phyloP scores from a whole-genome alignment of 2,329 filamentous ascomycete genomes.

The Penicillium digitatum region DNA sequence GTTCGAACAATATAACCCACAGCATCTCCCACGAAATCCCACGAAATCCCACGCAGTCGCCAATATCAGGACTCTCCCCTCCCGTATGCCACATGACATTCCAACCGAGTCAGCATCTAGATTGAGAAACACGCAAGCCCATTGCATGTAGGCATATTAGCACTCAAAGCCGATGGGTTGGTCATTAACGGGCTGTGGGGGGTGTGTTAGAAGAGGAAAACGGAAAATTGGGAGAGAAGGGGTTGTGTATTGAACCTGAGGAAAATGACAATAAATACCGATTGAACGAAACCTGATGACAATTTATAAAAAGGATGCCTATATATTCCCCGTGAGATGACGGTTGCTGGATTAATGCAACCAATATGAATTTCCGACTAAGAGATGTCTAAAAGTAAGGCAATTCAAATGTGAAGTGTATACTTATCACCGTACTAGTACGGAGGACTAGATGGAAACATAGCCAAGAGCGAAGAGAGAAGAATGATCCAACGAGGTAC shows the following conservation, averaged over 20 bases:
- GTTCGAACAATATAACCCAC: not conserved
- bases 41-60: not conserved
- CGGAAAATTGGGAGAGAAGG: not conserved
- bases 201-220: not conserved
- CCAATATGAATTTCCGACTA: not conserved
- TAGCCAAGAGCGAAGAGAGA: not conserved
- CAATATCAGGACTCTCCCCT: not conserved
- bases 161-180: not conserved
- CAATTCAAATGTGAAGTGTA: not conserved
- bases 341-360: too few relatives aligned
- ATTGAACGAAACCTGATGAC: not conserved
- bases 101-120: not conserved
- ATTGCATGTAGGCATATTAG: not conserved
- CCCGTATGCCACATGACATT: conserved; percentile 1
- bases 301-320: too few relatives aligned
- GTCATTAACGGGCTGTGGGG: too few relatives aligned
- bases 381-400: not conserved
- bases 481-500: conserved; percentile 4
- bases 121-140: not conserved
- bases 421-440: not conserved
- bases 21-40: not conserved
- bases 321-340: too few relatives aligned
- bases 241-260: not conserved
- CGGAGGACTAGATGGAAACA: not conserved
- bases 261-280: not conserved